Percentiles rank a stretch among this genome's conserved stretches.
Conservation (phyloP, 163 green algal genomes). For the Scenedesmus sp. region DNA sequence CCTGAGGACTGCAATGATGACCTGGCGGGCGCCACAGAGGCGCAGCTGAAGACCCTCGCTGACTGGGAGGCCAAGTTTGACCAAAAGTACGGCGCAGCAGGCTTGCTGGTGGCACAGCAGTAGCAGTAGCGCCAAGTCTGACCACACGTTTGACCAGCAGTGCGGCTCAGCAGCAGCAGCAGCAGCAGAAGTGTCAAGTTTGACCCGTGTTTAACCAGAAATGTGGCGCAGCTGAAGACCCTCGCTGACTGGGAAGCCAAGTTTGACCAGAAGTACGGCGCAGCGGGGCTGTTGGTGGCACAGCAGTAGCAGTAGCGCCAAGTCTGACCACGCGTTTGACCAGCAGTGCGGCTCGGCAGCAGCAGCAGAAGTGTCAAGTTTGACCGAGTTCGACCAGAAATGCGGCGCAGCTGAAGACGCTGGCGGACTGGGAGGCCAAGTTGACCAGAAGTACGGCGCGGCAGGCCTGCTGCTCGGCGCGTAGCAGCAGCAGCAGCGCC, state of each 20-base stretch:
- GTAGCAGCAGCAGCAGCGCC: neutral
- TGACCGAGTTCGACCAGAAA: constrained; percentile 25
- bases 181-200: neutral
- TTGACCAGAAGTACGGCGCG: constrained; percentile 63
- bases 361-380: neutral
- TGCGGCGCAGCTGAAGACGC: constrained; percentile 61
- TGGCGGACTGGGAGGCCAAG: constrained; percentile 68
- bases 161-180: neutral
- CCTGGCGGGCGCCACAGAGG: constrained; percentile 58
- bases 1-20: constrained; percentile 57
- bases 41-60: constrained; percentile 62
- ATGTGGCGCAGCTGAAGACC: constrained; percentile 63
- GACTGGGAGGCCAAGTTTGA: constrained; percentile 71
- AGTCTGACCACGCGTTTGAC: neutral
- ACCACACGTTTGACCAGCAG: neutral
- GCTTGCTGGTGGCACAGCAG: constrained; percentile 51
- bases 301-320: neutral
- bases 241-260: constrained; percentile 68
- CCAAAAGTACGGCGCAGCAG: constrained; percentile 64
- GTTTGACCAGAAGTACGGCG: constrained; percentile 65
- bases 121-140: too few relatives aligned
- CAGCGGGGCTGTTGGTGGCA: constrained; percentile 59
- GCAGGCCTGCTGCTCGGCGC: constrained; percentile 55
- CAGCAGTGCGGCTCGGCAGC: neutral
- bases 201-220: neutral